phyloP scores from a whole-genome alignment of 345 rosid species.

The Acer yangbiense region DNA sequence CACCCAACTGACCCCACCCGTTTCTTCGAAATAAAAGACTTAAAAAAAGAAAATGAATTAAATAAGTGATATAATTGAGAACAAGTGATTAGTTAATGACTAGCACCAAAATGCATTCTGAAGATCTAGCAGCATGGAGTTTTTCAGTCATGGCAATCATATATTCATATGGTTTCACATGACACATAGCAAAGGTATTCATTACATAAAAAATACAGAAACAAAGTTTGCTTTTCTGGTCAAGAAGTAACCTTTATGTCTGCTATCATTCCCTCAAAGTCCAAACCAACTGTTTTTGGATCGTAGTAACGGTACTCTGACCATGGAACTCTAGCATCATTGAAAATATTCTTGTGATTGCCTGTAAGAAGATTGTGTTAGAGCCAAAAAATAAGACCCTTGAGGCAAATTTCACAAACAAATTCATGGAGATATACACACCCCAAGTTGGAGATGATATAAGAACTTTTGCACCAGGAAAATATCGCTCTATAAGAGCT shows the following conservation, averaged over 20 bases:
- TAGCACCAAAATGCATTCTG: neutral
- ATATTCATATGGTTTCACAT: neutral
- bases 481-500: slow-evolving; percentile 90
- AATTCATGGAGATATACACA: slow-evolving; percentile 27
- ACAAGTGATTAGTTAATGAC: no score
- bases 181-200: neutral
- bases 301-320: slow-evolving; percentile 95
- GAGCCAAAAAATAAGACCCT: neutral
- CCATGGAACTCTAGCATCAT: slow-evolving; percentile 96
- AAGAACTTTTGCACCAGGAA: slow-evolving; percentile 84
- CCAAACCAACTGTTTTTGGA: slow-evolving; percentile 97
- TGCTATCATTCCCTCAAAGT: slow-evolving; percentile 94
- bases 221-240: neutral
- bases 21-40: no score
- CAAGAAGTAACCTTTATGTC: slow-evolving; percentile 72
- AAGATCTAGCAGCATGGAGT: neutral
- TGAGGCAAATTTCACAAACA: slow-evolving; percentile 10
- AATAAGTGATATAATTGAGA: no score
- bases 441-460: slow-evolving; percentile 98
- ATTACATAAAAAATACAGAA: neutral
- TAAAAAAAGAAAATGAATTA: no score
- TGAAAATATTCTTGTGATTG: slow-evolving; percentile 95
- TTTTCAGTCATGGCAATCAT: neutral
- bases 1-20: no score
- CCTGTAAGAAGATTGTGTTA: slow-evolving; percentile 47